Evolutionary conservation across 1,284 basidiomycete genomes (phyloP), one percentile per base, ranked within the genome.

Genomic region (Cystobasidium pallidum): DNA sequence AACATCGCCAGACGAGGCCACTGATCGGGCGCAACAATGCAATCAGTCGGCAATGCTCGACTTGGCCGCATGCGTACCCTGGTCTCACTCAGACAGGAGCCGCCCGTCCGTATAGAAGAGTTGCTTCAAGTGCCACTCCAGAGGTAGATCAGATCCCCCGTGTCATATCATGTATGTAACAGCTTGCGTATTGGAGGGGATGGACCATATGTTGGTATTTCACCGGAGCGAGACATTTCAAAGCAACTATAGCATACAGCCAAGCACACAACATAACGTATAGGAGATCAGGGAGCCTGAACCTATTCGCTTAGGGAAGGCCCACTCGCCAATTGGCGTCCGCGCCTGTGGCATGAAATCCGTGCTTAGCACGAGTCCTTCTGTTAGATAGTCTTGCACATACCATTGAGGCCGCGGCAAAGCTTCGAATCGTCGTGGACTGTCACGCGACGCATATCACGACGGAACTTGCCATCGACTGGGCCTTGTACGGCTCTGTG

Each of bases 251-350:
- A 8, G 7, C 39, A 7, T 8, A 15, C 7, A 45, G 43, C 19
- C 43, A 45, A 45, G 43, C 3, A 45, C 19, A 15, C 19, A 15
- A 45, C 8, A 45, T 45, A 45, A 15, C 39, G 43, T 3, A 45
- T 45, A 45, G 3, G 43, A 17, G 43, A 15, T 15, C 36, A 39
- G 13, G n/a, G 36, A 39, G 7, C 36, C 7, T 39, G 36, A 6
- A 6, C 36, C 13, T 7, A 39, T 39, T 13, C 13, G 6, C 36
- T 61, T 39, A 61, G 6, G 62, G 62, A 11, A 64, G 47, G 15
- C 62, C 62, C 3, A 64, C 62, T 1, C 62, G 62, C 62, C 62
- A 64, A 30, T 64, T 64, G 62, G 62, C 62, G 51, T 64, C 62
- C 19, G 21, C 45, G 47, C 62, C 62, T 64, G 62, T 34, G 11